Percentiles rank a stretch among this genome's conserved stretches.
Evolutionary conservation across 257 asterid genomes (phyloP).

Genomic region (Primulina eburnea): DNA sequence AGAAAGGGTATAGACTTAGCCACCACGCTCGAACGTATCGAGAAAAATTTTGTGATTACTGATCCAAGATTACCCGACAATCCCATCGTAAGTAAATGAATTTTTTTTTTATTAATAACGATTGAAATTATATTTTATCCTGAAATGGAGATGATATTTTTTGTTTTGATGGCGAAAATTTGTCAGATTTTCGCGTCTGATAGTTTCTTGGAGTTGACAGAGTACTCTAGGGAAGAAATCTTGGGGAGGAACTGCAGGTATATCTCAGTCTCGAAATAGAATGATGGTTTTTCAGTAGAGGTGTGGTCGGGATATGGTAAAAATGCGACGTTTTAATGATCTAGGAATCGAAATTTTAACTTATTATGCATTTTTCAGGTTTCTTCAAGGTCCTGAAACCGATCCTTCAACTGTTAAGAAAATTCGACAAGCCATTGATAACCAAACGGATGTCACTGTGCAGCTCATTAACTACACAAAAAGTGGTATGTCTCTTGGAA

Average conservation of each 20-base stretch:
- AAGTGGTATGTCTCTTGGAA: conserved; percentile 21
- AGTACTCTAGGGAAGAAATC: conserved; percentile 93
- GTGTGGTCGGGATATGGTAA: no score
- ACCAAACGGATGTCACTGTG: conserved; percentile 86
- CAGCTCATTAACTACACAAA: conserved; percentile 99
- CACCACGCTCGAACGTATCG: conserved; percentile 96
- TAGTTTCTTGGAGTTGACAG: conserved; percentile 98
- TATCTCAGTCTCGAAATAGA: background rate
- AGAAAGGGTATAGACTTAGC: conserved; percentile 99
- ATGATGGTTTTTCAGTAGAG: no score
- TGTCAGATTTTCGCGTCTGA: conserved; percentile 91
- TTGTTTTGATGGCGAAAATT: background rate
- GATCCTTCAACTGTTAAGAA: conserved; percentile 87
- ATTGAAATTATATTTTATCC: no score
- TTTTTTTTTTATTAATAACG: background rate
- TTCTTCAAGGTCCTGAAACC: conserved; percentile 98
- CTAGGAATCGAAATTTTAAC: background rate
- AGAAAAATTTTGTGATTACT: conserved; percentile 93
- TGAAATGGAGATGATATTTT: background rate
- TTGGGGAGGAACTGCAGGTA: conserved; percentile 98
- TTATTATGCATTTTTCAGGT: conserved; percentile 37
- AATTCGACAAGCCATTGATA: conserved; percentile 89
- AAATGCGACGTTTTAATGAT: no score
- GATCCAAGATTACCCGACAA: conserved; percentile 98
- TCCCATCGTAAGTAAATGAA: conserved; percentile 70